Evolutionary conservation across 768 basidiomycete genomes (phyloP), one percentile per base, ranked within the genome.

Genomic region (Baorangia bicolor): DNA sequence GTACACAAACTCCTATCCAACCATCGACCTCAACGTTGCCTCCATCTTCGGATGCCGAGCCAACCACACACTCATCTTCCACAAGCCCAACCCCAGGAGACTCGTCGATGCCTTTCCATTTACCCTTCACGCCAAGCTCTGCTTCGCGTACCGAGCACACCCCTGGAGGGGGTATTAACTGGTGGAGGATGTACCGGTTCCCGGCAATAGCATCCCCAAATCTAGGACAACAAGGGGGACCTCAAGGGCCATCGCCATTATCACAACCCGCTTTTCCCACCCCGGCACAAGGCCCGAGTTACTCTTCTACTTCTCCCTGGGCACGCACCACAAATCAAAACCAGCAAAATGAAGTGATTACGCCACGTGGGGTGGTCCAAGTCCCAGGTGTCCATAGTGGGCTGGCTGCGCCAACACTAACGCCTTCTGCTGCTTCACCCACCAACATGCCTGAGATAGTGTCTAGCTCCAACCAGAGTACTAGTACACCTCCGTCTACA

Each of bases 131-230:
- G 4, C 49, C 67, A 13, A 70, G 69, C 35, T 71, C 74, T 28
- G 59, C 72, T 43, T 64, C 71, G 16, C 70, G 72, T 18, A 70
- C 72, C 4, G 76, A 77, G 60, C 76, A 67, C 46, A 68, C 71
- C 18, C 73, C 74, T 18, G 75, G 76, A 37, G 73, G 73, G 28
- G 77, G 78, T 18, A 76, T 92, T 54, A 92, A 92, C 65, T 88
- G 89, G 83, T 92, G 90, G 90, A 76, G 90, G 52, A 71, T 90
- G 62, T 90, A 90, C 65, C 81, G 89, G n/a, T 92, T 91, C 75
- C 87, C 87, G 9, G 78, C 88, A 37, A 86, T 90, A 60, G 60
- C 73, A 14, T 75, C 79, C n/a, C 70, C 77, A 9, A 61, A 65
- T 51, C 56, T 52, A 42, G 62, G 55, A 51, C 61, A 51, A 48